Evolutionary conservation across 371 early-diverging fungal genomes (phyloP), one percentile per base, ranked within the genome.

Genomic region (Lichtheimia hyalospora): DNA sequence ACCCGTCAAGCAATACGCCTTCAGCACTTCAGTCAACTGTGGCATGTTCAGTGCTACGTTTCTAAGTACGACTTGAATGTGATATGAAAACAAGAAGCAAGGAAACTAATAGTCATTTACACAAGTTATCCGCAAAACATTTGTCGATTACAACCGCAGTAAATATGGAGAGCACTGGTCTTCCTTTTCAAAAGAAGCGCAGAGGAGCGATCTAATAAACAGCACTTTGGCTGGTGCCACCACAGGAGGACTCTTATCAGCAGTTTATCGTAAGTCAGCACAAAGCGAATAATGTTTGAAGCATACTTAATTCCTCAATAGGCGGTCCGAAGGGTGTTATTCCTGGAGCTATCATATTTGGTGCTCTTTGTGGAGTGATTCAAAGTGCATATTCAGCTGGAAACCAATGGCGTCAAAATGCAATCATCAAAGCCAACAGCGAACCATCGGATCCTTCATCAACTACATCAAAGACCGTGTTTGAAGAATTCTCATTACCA

Each of bases 171-270:
- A 46, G 46, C 18, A 46, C 15, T 71, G 81, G 13, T 68, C 70
- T n/a, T 85, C 69, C 63, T 83, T 84, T 40, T 62, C 82, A 23
- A 83, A 83, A 49, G 80, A 81, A 55, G 84, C 84, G 14, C 74
- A 84, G 62, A 85, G 84, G 5, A 68, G 74, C 56, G 83, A 77
- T 21, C 62, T 84, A 18, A 69, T 81, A 41, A 84, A 84, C 27
- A 85, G 86, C 62, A 71, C 83, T 0, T 62, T 84, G 71, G 84
- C 86, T 41, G 86, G 86, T 49, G 74, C 73, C 5, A 80, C 74
- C 8, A 83, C 83, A 23, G 86, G 86, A 57, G 84, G 86, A 25
- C 59, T 84, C 12, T 61, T 85, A 14, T 67, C 82, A 5, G 82
- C 83, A 13, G 61, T 75, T 18, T 73, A 70, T 46, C 79, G 82